A percentile compares a stretch with the other conserved stretches of the same genome.
Conservation (phyloP, 106 monocot genomes). For the Narthecium ossifragum region DNA sequence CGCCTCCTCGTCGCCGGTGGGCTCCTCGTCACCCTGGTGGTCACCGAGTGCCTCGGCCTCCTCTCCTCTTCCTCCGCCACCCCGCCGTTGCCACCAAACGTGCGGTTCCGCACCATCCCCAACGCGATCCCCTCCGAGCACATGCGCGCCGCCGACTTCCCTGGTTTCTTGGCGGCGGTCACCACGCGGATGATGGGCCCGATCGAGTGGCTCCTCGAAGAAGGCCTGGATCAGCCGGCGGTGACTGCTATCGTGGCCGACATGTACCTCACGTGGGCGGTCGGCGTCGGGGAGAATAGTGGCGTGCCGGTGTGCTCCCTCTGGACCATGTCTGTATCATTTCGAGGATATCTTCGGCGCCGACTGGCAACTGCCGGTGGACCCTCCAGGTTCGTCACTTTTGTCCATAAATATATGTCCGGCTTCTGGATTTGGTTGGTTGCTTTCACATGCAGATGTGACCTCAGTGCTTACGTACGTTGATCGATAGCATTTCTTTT, state of each 20-base stretch:
- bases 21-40: constrained; percentile 29
- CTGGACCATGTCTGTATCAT: constrained; percentile 45
- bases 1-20: constrained; percentile 27
- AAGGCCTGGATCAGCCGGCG: constrained; percentile 17
- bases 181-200: constrained; percentile 34
- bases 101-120: constrained; percentile 42
- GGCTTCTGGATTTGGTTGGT: no score
- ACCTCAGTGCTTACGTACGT: no score
- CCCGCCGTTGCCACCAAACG: constrained; percentile 2
- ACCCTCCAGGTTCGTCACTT: background rate
- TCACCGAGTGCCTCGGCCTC: constrained; percentile 49
- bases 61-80: constrained; percentile 1
- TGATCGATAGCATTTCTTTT: no score
- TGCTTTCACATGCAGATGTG: no score
- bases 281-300: constrained; percentile 28
- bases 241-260: constrained; percentile 36
- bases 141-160: constrained; percentile 31
- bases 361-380: background rate
- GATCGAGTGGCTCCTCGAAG: constrained; percentile 36
- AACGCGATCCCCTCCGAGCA: constrained; percentile 68
- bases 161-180: constrained; percentile 49
- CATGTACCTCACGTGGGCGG: constrained; percentile 43
- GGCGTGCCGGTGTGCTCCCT: constrained; percentile 50
- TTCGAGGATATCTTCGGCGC: constrained; percentile 8
- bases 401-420: no score